These are phyloP conservation scores for Calcarisporium arbuscula DNA, from an alignment of 2,329 filamentous ascomycete genomes.

Conservation along the genomic window DNA sequence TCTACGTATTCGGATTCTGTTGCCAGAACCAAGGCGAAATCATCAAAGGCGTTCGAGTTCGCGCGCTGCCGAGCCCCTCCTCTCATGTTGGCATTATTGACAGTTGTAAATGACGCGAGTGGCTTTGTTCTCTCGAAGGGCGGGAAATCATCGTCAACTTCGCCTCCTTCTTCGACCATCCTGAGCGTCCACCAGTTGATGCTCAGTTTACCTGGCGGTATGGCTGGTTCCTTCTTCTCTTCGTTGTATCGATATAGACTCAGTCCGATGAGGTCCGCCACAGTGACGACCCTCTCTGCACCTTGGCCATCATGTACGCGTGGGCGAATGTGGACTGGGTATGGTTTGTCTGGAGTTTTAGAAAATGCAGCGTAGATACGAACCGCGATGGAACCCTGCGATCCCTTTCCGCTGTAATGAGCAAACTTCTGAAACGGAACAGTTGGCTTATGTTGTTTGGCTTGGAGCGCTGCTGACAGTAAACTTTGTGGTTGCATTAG, in stretches of 20 bases:
- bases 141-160: conserved; percentile 81
- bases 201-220: conserved; percentile 61
- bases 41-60: conserved; percentile 72
- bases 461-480: conserved; percentile 65
- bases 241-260: conserved; percentile 73
- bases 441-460: conserved; percentile 60
- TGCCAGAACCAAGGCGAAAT: conserved; percentile 74
- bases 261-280: conserved; percentile 76
- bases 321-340: conserved; percentile 66
- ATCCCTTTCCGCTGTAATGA: conserved; percentile 69
- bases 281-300: conserved; percentile 56
- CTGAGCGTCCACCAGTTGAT: conserved; percentile 78
- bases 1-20: conserved; percentile 60
- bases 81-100: conserved; percentile 72
- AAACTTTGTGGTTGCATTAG: conserved; percentile 64
- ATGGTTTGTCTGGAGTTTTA: conserved; percentile 54
- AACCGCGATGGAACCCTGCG: conserved; percentile 67
- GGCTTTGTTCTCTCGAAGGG: conserved; percentile 68
- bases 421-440: conserved; percentile 74
- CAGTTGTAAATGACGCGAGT: conserved; percentile 73
- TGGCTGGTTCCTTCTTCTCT: conserved; percentile 63
- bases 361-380: conserved; percentile 74
- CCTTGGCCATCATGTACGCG: conserved; percentile 62
- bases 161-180: conserved; percentile 79
- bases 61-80: conserved; percentile 53